Evolutionary conservation across 1,284 basidiomycete genomes (phyloP).

Genomic region (Ustilago trichophora): DNA sequence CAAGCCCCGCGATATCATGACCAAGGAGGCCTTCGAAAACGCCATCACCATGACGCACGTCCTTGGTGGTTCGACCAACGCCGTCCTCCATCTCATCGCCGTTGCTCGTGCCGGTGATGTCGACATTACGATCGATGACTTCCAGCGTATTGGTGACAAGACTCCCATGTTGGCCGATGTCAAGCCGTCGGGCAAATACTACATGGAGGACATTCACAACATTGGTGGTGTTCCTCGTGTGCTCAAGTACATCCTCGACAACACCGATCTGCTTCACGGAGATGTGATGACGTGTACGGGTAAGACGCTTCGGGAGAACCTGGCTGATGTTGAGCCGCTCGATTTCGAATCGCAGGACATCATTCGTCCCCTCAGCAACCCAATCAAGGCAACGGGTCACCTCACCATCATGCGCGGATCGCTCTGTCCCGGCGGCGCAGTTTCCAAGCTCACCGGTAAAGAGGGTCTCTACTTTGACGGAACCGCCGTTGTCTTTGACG

Average conservation of each 20-base stretch:
- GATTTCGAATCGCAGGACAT: slow-evolving; percentile 70
- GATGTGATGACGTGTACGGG: slow-evolving; percentile 66
- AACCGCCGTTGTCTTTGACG: slow-evolving; percentile 65
- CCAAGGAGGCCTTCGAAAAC: slow-evolving; percentile 59
- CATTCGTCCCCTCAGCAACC: slow-evolving; percentile 56
- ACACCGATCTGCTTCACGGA: slow-evolving; percentile 69
- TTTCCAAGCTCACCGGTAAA: slow-evolving; percentile 66
- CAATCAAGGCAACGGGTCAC: slow-evolving; percentile 63
- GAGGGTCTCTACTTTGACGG: slow-evolving; percentile 63
- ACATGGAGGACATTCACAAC: slow-evolving; percentile 65
- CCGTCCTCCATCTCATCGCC: slow-evolving; percentile 64
- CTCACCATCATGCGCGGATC: slow-evolving; percentile 65
- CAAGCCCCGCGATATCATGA: slow-evolving; percentile 65
- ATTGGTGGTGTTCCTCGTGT: slow-evolving; percentile 69
- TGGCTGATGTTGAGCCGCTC: slow-evolving; percentile 75
- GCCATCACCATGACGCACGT: slow-evolving; percentile 66
- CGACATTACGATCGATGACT: slow-evolving; percentile 61
- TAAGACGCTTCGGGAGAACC: slow-evolving; percentile 62
- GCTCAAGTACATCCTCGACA: slow-evolving; percentile 64
- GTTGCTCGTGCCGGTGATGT: slow-evolving; percentile 64
- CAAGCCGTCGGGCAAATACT: slow-evolving; percentile 66
- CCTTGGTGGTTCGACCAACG: slow-evolving; percentile 64
- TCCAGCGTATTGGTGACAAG: slow-evolving; percentile 61
- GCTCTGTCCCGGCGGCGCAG: slow-evolving; percentile 64
- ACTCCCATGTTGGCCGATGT: slow-evolving; percentile 66